Base-by-base conservation (phyloP, 352 stramenopile species). In the Saprolegnia diclina region DNA sequence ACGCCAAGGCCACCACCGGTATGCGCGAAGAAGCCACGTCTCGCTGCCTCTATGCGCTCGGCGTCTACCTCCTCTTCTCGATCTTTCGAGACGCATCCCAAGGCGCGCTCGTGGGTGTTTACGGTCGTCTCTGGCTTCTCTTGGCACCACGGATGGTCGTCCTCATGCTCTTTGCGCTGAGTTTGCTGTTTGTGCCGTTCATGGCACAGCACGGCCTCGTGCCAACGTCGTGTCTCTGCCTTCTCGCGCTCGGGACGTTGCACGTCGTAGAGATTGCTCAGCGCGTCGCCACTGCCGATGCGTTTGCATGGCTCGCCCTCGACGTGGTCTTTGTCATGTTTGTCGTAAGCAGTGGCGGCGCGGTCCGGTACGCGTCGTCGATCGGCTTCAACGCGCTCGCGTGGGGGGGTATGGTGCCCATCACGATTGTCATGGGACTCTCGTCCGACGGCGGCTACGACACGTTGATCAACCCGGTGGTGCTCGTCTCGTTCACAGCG, bases 401-500 rank as follows among this genome's bases (percentile, higher is more conserved):
- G 14, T 69, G 63, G 50, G 22, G 7, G 0, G 13, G 19, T 45
- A 55, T n/a, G 6, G 18, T 62, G 21, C 16, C 46, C 14, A 16
- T n/a, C 11, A 59, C 52, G 35, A 10, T 69, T 4, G 21, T 53
- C 22, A 24, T 69, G 44, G 18, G 18, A 10, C n/a, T 29, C 35
- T 61, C 32, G n/a, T 22, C 11, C 13, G 18, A 44, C 10, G 6
- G 37, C 19, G 19, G 6, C 7, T 24, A 14, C 29, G 22, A 22
- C 35, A 26, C 35, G 0, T 40, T 19, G 16, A 85, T 82, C 54
- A 91, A 94, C 40, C 84, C 86, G 42, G 79, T 94, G 48, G 82
- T 94, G 5, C 77, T 94, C 22, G 91, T 82, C 29, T 89, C 82
- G 44, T 74, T 92, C 21, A 89, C 81, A 0, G 80, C 88, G 14